Percentiles rank a stretch among this genome's conserved stretches.
Evolutionary conservation across 108 stramenopile species (phyloP).

Genomic region (Mediolabrus comicus): DNA sequence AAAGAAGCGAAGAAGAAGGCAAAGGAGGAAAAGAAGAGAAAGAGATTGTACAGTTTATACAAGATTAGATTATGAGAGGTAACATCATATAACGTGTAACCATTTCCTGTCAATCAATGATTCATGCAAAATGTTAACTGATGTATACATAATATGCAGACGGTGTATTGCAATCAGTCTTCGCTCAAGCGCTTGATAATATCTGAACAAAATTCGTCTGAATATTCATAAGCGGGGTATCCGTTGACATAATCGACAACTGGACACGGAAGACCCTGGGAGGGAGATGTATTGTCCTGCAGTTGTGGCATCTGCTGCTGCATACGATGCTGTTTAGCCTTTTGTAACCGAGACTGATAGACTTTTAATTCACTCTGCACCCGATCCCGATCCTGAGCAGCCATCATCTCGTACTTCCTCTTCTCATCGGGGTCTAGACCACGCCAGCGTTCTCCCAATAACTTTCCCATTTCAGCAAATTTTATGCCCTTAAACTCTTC

Average conservation of each 20-base stretch:
- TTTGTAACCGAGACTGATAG: slow-evolving; percentile 16
- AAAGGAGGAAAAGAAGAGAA: slow-evolving; percentile 8
- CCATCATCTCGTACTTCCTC: slow-evolving; percentile 75
- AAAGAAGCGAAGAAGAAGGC: slow-evolving; percentile 18
- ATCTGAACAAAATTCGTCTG: neutral
- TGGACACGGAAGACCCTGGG: neutral
- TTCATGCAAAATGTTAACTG: no score
- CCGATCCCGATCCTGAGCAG: slow-evolving; percentile 72
- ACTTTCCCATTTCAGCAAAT: slow-evolving; percentile 80
- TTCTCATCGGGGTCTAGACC: slow-evolving; percentile 71
- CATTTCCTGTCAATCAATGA: no score
- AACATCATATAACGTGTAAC: no score
- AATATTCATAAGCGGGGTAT: neutral
- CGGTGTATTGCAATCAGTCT: no score
- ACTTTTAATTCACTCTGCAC: slow-evolving; percentile 74
- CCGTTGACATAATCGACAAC: neutral
- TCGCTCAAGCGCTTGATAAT: neutral
- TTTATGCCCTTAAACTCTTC: slow-evolving; percentile 77
- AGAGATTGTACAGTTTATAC: neutral
- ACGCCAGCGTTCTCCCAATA: slow-evolving; percentile 84
- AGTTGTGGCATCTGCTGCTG: neutral
- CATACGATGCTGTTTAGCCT: neutral
- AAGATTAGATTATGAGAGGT: neutral
- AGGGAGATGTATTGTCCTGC: neutral
- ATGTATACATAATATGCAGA: no score